These are phyloP conservation scores for Cladosporium sp. DNA, from an alignment of 2,329 filamentous ascomycete species.

Conservation along the genomic window DNA sequence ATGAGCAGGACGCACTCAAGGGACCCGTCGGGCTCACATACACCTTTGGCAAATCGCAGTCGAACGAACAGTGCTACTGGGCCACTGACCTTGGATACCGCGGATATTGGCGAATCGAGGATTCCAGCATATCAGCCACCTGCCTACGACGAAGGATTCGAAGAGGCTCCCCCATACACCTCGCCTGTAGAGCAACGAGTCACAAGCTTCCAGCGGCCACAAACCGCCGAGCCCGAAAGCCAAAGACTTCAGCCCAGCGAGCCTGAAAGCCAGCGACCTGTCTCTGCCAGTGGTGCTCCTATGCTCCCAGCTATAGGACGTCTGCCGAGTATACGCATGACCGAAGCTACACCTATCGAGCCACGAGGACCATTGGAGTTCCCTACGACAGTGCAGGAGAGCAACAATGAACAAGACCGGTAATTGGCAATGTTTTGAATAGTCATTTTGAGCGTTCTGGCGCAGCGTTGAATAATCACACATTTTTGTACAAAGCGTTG, in stretches of 20 bases:
- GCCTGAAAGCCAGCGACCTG: conserved; percentile 5
- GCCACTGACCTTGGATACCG: conserved; percentile 24
- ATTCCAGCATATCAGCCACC: conserved; percentile 30
- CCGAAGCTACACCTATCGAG: conserved; percentile 31
- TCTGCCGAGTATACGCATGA: conserved; percentile 40
- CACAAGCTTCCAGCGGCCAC: conserved; percentile 10
- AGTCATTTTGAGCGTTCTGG: conserved; percentile 7
- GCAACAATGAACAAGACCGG: neutral
- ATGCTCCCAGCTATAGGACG: conserved; percentile 35
- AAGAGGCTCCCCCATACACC: conserved; percentile 45
- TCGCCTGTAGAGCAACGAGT: conserved; percentile 30
- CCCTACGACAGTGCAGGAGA: conserved; percentile 2
- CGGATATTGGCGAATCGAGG: conserved; percentile 25
- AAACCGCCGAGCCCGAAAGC: neutral
- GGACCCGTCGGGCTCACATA: conserved; percentile 17
- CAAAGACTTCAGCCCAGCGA: too few relatives aligned
- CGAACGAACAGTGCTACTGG: conserved; percentile 20
- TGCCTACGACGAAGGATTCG: conserved; percentile 32
- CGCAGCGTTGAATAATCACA: conserved; percentile 2
- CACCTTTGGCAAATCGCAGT: conserved; percentile 20
- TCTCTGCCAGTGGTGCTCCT: conserved; percentile 20
- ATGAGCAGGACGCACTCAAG: conserved; percentile 30
- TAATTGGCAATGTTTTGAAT: neutral
- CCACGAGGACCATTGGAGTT: conserved; percentile 9
- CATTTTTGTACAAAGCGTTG: neutral